These are phyloP conservation scores for Lablab purpureus DNA, from an alignment of 306 rosid species.

Conservation along the genomic window DNA sequence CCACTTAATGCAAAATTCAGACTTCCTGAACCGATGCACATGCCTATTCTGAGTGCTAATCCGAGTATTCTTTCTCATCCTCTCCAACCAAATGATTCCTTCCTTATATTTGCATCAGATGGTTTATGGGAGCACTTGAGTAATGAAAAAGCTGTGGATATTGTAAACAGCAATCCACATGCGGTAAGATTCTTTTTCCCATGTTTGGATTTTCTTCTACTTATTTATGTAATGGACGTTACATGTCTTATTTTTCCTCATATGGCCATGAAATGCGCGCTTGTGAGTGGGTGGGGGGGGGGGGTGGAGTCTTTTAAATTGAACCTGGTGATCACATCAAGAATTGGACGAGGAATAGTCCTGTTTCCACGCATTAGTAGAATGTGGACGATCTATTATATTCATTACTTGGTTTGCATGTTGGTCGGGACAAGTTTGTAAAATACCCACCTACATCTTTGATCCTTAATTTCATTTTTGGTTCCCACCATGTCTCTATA, in stretches of 20 bases:
- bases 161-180: slow-evolving; percentile 78
- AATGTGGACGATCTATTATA: slow-evolving; percentile 3
- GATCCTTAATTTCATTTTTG: slow-evolving; percentile 13
- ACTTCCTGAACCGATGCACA: slow-evolving; percentile 80
- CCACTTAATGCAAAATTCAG: slow-evolving; percentile 72
- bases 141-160: slow-evolving; percentile 87
- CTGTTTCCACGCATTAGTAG: not conserved
- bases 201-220: slow-evolving; percentile 17
- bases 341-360: slow-evolving; percentile 7
- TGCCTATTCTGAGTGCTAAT: slow-evolving; percentile 73
- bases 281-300: not conserved
- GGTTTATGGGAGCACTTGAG: slow-evolving; percentile 93
- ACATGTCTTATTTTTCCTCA: not conserved
- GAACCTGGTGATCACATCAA: slow-evolving; percentile 2
- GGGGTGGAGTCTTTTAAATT: not conserved
- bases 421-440: not conserved
- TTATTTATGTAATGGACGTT: slow-evolving; percentile 8
- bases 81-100: slow-evolving; percentile 82
- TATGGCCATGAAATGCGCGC: not conserved
- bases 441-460: not conserved
- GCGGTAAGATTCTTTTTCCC: slow-evolving; percentile 54
- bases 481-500: slow-evolving; percentile 6
- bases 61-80: slow-evolving; percentile 74
- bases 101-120: slow-evolving; percentile 93
- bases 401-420: not conserved